Conservation (phyloP, 2,329 filamentous ascomycete genomes). For the Fusarium cyanostomum region DNA sequence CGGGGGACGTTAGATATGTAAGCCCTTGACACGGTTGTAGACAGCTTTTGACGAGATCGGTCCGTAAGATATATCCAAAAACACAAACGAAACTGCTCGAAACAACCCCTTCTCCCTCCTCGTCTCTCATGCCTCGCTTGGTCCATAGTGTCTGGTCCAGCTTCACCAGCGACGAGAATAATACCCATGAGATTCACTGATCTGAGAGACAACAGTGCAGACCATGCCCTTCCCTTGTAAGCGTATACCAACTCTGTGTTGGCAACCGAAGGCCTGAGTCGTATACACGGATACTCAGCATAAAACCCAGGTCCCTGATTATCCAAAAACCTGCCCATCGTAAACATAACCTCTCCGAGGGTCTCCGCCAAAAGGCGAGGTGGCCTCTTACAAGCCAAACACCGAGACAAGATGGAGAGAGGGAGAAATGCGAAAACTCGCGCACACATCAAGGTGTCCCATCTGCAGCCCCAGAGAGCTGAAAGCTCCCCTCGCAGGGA, state of each 20-base stretch:
- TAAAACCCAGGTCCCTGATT: background rate
- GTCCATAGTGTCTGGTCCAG: background rate
- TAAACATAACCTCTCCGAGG: background rate
- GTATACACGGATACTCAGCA: no score
- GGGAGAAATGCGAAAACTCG: background rate
- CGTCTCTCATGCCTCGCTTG: background rate
- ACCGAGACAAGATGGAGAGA: no score
- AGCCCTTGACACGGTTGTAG: no score
- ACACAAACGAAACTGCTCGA: background rate
- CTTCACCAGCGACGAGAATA: constrained; percentile 16
- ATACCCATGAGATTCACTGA: background rate
- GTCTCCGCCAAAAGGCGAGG: background rate
- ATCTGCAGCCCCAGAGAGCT: constrained; percentile 1
- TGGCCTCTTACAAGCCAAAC: background rate
- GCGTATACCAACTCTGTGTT: no score
- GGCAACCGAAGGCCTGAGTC: no score
- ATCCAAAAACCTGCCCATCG: background rate
- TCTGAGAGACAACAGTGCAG: background rate
- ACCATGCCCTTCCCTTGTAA: background rate
- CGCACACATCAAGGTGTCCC: constrained; percentile 5
- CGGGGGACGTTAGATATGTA: background rate
- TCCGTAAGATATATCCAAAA: background rate
- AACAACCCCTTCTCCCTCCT: background rate
- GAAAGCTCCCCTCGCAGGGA: constrained; percentile 5
- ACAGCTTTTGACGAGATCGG: background rate